A percentile compares a stretch with the other conserved stretches of the same genome.
Evolutionary conservation across 2,329 filamentous ascomycete genomes (phyloP).

Genomic region (Orbilia oligospora): DNA sequence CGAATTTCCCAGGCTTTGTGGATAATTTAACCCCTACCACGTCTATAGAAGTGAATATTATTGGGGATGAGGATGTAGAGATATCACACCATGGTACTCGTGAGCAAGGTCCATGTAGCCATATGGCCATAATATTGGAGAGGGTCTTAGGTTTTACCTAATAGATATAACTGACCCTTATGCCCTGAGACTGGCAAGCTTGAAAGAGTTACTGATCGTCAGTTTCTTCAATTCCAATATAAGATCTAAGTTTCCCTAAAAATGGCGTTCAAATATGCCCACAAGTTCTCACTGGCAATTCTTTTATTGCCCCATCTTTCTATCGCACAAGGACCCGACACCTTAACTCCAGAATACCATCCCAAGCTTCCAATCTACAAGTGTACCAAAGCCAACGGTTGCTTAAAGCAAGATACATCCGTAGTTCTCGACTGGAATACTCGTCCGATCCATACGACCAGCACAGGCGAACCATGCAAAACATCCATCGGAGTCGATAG

Average conservation of each 20-base stretch:
- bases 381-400: constrained; percentile 67
- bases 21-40: constrained; percentile 6
- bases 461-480: constrained; percentile 22
- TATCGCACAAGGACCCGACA: constrained; percentile 35
- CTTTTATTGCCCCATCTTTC: constrained; percentile 41
- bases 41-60: constrained; percentile 10
- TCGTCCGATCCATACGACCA: constrained; percentile 65
- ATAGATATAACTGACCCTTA: not conserved
- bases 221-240: not conserved
- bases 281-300: constrained; percentile 32
- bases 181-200: not conserved
- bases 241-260: not conserved
- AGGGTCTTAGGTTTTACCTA: not conserved
- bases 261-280: constrained; percentile 37
- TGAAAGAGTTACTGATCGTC: not conserved
- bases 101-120: not conserved
- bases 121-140: too few species aligned
- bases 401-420: constrained; percentile 66
- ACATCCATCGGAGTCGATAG: constrained; percentile 16
- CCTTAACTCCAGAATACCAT: constrained; percentile 65
- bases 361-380: constrained; percentile 67
- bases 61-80: not conserved
- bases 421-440: constrained; percentile 67
- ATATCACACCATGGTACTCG: not conserved
- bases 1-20: constrained; percentile 4